Evolutionary conservation across 2,329 filamentous ascomycete genomes (phyloP).

Genomic region (Emmonsia crescens): DNA sequence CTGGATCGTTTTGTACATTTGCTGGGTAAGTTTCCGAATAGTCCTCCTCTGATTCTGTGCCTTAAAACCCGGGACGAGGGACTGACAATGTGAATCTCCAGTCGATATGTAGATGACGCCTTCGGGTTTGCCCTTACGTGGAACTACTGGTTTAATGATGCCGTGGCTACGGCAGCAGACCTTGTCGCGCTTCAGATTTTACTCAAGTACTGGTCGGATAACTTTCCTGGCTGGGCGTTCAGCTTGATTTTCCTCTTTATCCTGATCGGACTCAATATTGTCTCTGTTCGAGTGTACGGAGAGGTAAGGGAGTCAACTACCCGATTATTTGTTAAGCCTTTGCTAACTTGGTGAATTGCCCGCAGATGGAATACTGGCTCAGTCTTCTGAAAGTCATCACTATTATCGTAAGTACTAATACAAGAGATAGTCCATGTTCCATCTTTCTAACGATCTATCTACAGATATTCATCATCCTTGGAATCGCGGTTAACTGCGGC

Average conservation of each 20-base stretch:
- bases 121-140: slow-evolving; percentile 36
- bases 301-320: slow-evolving; percentile 30
- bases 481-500: slow-evolving; percentile 50
- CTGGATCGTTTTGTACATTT: slow-evolving; percentile 46
- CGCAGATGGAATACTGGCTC: slow-evolving; percentile 31
- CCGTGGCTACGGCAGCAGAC: slow-evolving; percentile 49
- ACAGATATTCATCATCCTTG: slow-evolving; percentile 52
- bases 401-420: slow-evolving; percentile 26
- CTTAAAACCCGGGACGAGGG: not conserved
- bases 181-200: slow-evolving; percentile 49
- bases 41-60: not conserved
- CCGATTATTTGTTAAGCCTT: not conserved
- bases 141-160: slow-evolving; percentile 55
- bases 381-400: slow-evolving; percentile 34
- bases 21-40: slow-evolving; percentile 33
- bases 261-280: slow-evolving; percentile 42
- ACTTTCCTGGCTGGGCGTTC: slow-evolving; percentile 53
- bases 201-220: slow-evolving; percentile 51
- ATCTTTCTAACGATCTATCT: not conserved
- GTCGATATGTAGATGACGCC: slow-evolving; percentile 35
- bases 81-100: slow-evolving; percentile 10
- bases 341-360: slow-evolving; percentile 2
- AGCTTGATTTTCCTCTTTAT: slow-evolving; percentile 52
- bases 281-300: slow-evolving; percentile 45
- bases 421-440: slow-evolving; percentile 13